A percentile compares a stretch with the other conserved stretches of the same genome.
These are phyloP conservation scores for Cryphonectria naterciae DNA, from an alignment of 2,329 filamentous ascomycete genomes.

Conservation along the genomic window DNA sequence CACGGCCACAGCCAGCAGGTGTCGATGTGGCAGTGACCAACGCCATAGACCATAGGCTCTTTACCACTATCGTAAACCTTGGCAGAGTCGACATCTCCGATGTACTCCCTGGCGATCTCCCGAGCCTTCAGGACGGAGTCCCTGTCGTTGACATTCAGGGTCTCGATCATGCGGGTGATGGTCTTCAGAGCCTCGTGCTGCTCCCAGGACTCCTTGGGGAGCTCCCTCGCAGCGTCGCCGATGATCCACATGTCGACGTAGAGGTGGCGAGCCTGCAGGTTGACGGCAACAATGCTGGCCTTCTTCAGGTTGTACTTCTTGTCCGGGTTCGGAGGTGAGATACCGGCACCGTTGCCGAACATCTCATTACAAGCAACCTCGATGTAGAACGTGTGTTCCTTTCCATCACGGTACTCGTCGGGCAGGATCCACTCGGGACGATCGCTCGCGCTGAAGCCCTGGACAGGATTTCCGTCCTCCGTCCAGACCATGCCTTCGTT, in stretches of 20 bases:
- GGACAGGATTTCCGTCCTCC: constrained; percentile 83
- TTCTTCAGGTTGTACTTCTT: constrained; percentile 75
- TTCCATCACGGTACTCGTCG: constrained; percentile 77
- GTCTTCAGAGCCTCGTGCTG: constrained; percentile 83
- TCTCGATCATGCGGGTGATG: constrained; percentile 86
- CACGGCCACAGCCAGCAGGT: constrained; percentile 99
- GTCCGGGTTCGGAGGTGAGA: constrained; percentile 87
- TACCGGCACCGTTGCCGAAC: constrained; percentile 91
- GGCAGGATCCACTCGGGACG: constrained; percentile 91
- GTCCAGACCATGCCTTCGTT: constrained; percentile 96
- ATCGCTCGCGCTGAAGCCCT: constrained; percentile 90
- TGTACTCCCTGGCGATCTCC: constrained; percentile 79
- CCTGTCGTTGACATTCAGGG: constrained; percentile 80
- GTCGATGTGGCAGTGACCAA: constrained; percentile 97
- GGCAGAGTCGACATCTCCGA: constrained; percentile 81
- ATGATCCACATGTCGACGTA: constrained; percentile 97
- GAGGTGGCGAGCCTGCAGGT: constrained; percentile 80
- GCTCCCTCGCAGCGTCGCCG: constrained; percentile 87
- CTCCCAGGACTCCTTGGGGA: constrained; percentile 85
- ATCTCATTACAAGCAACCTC: constrained; percentile 99
- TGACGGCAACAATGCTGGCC: constrained; percentile 88
- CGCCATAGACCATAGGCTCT: constrained; percentile 79
- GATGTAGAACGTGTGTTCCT: constrained; percentile 88
- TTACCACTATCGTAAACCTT: constrained; percentile 81
- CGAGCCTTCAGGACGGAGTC: constrained; percentile 79